Base-by-base conservation (phyloP, 305 asterid species). In the Rubia balearica region DNA sequence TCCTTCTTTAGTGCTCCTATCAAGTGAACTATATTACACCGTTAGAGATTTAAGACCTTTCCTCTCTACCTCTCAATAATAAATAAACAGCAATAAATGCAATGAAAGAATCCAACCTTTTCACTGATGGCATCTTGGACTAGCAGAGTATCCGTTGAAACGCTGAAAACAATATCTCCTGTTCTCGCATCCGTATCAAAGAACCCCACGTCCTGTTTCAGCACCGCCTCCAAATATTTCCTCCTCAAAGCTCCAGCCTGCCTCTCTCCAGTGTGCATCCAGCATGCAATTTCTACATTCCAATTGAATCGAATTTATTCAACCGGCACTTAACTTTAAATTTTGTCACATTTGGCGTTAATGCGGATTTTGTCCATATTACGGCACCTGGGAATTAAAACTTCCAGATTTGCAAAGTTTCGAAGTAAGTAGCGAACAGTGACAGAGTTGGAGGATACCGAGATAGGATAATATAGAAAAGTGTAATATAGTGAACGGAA, bases 41-140 rank as follows among this genome's bases (percentile, higher is more conserved):
- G 69, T 71, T 60, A 60, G 16, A 48, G 30, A 36, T 48, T 62
- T 43, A 22, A 66, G 70, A 62, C 53, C 12, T 12, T 0, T 0
- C 1, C 3, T 64, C 21, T 38, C 21, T 4, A 51, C 6, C 65
- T 60, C 38, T 7, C 5, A 5, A 66, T 8, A 69, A 8, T 8
- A 22, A 57, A 57, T 13, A 7, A 24, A 30, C 22, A 41, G 30
- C 42, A 73, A 73, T 40, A 65, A 68, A 63, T 62, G 70, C 79
- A 65, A 77, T 33, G 30, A 30, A 42, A 16, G 36, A 62, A 68
- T 24, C 53, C 69, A 70, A 86, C 98, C 97, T 92, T 95, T 85
- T 95, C 99, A 75, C 99, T 95, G 69, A 95, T 95, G 85, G 99
- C 99, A 84, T 95, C 99, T 82, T 95, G 99, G 53, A 95, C 99